Evolutionary conservation across 2,329 filamentous ascomycete species (phyloP), one percentile per base, ranked within the genome.

Genomic region (Pseudocercospora macadamiae): DNA sequence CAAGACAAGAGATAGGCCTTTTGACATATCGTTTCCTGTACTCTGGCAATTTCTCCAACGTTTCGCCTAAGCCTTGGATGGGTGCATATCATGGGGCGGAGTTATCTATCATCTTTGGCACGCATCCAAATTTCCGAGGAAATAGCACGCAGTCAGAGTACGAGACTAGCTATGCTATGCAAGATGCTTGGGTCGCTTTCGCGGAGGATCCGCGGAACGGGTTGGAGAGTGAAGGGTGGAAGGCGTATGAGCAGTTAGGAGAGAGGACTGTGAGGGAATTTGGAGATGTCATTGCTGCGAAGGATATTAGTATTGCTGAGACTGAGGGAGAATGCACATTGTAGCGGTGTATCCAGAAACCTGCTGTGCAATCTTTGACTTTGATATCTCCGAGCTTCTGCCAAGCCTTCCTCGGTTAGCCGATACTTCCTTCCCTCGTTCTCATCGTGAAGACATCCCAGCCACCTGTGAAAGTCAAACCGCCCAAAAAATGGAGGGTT

Each of bases 61-160:
- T 42, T 7, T 42, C 37, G 16, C 37, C 37, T 10, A 42, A 21
- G 37, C 21, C 39, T 7, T 59, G 59, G 60, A 54, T 62, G 44
- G 73, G 72, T 2, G 71, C 70, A 1, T 77, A 71, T 37, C 74
- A 77, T 51, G 60, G 59, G 10, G 60, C 54, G 16, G 71, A 74
- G n/a, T 47, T 75, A 12, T 57, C 65, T 3, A 67, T 70, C 66
- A 53, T 74, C 7, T 73, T 75, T 54, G 73, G 71, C 6, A 70
- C 64, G 12, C 37, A 42, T 21, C 51, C 51, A 19, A 52, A 63
- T 47, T 36, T 63, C 16, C 28, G 44, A 1, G 58, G 55, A 0
- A 51, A 61, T 19, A 54, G 66, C 47, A 63, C 62, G 6, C 39
- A 26, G 12, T 53, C 23, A 4, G 62, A 70, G 55, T 42, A 56